Evolutionary conservation across 2,329 filamentous ascomycete genomes (phyloP), one percentile per base, ranked within the genome.

Genomic region (Setomelanomma holmii): DNA sequence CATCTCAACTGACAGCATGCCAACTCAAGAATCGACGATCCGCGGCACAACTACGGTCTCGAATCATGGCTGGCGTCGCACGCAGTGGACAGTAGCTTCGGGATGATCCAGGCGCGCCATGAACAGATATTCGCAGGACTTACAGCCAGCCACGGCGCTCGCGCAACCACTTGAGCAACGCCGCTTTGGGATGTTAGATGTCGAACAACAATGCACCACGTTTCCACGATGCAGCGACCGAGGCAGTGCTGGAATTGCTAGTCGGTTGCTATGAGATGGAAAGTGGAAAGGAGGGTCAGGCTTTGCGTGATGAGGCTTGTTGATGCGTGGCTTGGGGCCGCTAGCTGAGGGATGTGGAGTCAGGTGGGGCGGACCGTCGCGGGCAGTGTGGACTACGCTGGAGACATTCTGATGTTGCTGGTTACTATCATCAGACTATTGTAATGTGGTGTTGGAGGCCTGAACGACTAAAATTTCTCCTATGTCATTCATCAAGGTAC

Each of bases 71-170:
- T 73, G 71, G 71, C 60, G 68, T 40, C 66, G 71, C 16, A 72
- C 70, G 22, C 65, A 72, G 46, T 74, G 72, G 72, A 69, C 65
- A 3, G 65, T 74, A 4, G 49, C 58, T 21, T 64, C 66, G 40
- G 61, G 61, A 21, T 72, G 69, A 73, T 55, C 12, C 17, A 42
- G 2, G 21, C 20, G 23, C 24, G 41, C 34, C 49, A 45, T 41
- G 12, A 27, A 16, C 23, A 49, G 21, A n/a, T 39, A 40, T 43
- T 40, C 14, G 16, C 17, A 34, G 27, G 7, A 23, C 12, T 12
- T 16, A 30, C 30, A 49, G 46, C 40, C 46, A 44, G 40, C 36
- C 24, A 36, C 49, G 22, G 34, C 33, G 27, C 27, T 30, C 27
- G 27, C 27, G 27, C 14, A 30, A 30, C 27, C 27, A 10, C 27